Percentiles rank a stretch among this genome's conserved stretches.
Conservation (phyloP, 2,329 filamentous ascomycete genomes). For the Berkeleyomyces rouxiae region DNA sequence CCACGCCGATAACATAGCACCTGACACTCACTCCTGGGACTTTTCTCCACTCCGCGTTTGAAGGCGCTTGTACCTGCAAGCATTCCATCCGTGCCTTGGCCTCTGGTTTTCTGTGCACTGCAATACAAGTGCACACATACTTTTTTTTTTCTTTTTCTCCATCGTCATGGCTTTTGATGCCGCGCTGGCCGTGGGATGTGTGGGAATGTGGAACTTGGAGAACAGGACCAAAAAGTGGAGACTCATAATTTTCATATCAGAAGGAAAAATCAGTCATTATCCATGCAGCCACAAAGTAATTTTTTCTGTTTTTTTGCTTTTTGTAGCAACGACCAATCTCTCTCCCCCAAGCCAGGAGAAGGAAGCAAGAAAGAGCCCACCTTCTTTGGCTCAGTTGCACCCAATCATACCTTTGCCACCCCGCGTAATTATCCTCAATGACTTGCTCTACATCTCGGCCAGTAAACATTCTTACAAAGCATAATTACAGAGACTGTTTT, state of each 20-base stretch:
- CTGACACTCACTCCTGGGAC: neutral
- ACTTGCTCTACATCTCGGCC: too few relatives aligned
- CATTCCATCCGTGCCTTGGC: too few relatives aligned
- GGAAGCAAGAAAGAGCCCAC: neutral
- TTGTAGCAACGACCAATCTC: too few relatives aligned
- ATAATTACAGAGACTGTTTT: neutral
- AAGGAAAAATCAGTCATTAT: too few relatives aligned
- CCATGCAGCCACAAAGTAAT: too few relatives aligned
- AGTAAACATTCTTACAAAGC: neutral
- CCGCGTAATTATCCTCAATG: neutral
- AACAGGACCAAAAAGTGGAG: too few relatives aligned
- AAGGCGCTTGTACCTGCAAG: neutral
- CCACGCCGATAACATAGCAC: neutral
- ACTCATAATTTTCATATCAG: too few relatives aligned
- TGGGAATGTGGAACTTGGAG: neutral
- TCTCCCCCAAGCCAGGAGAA: neutral
- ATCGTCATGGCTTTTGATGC: neutral
- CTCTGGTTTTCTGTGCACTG: too few relatives aligned
- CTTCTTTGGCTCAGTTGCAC: neutral
- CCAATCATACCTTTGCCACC: neutral
- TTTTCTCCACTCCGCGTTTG: neutral
- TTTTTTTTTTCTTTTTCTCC: too few relatives aligned
- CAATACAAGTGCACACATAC: too few relatives aligned
- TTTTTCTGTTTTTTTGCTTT: too few relatives aligned
- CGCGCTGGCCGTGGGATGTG: neutral